Base-by-base conservation (phyloP, 1,139 yeast species). In the Pichia sp. region DNA sequence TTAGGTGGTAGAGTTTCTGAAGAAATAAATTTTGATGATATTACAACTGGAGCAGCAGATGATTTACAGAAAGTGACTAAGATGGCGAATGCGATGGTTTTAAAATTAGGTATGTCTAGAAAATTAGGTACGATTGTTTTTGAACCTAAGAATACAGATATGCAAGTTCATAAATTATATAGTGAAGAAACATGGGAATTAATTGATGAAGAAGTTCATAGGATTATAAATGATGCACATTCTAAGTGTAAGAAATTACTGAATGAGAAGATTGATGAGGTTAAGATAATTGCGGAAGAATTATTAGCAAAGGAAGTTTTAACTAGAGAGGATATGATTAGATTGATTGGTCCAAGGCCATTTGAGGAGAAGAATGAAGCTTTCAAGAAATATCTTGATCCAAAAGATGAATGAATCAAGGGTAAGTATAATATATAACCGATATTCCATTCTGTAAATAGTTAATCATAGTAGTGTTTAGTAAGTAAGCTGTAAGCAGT, bases 1-100 rank as follows among this genome's bases (percentile, higher is more conserved):
- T 62, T 83, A 25, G 93, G 88, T 46, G 93, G 93, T 17, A 69
- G 93, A 58, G 88, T 83, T 14, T 74, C 83, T 38, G 93, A 83
- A 60, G 91, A 82, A 54, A 59, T 83, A 36, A 84, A 82, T 59
- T 83, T 83, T 54, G 72, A 72, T 37, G 76, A 84, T n/a, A 85
- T 83, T 2, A 82, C 91, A 6, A 77, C 84, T 52, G 93, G 91
- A 41, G 93, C 88, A 0, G 76, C 82, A 18, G 91, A 83, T 58
- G 93, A 83, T 61, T 80, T 83, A 62, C 82, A 81, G 58, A 82
- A 83, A 55, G 81, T 82, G 30, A 83, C 91, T 1, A 74, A 71
- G 46, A 79, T 82, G 76, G 91, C 91, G 0, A 81, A 78, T 46
- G 75, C 75, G 33, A 83, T 83, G 93, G 84, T 83, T 28, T 69